Evolutionary conservation across 2,329 filamentous ascomycete species (phyloP).

Genomic region (Colletotrichum sidae): DNA sequence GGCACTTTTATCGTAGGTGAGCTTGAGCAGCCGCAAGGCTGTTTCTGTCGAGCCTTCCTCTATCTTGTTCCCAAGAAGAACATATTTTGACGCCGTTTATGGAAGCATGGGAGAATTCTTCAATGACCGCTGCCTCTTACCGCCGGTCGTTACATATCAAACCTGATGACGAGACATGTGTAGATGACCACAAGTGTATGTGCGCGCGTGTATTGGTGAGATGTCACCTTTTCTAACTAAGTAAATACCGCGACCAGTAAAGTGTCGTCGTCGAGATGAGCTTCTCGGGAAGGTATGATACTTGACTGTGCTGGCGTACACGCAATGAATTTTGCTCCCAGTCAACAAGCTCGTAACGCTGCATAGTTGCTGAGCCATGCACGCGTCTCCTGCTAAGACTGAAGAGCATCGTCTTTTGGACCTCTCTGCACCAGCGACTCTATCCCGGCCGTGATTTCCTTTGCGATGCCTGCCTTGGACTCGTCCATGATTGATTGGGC

Average conservation of each 20-base stretch:
- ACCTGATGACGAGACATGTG: conserved; percentile 8
- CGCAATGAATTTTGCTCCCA: too few relatives aligned
- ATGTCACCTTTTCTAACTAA: background rate
- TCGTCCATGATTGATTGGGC: conserved; percentile 39
- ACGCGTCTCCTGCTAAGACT: background rate
- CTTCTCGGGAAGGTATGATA: background rate
- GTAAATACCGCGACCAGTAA: background rate
- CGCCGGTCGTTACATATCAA: conserved; percentile 75
- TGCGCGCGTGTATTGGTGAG: background rate
- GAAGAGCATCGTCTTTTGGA: background rate
- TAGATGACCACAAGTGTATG: background rate
- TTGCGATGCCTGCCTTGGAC: conserved; percentile 40
- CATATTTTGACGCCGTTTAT: conserved; percentile 72
- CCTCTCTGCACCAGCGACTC: background rate
- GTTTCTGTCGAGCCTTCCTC: conserved; percentile 74
- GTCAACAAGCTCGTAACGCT: too few relatives aligned
- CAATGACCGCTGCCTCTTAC: conserved; percentile 76
- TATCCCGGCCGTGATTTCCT: conserved; percentile 36
- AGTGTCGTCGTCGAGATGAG: background rate
- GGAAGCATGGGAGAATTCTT: conserved; percentile 76
- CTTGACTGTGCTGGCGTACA: too few relatives aligned
- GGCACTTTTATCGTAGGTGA: conserved; percentile 78
- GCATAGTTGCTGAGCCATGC: too few relatives aligned
- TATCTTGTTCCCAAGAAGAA: conserved; percentile 76
- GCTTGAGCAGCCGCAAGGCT: conserved; percentile 62